Evolutionary conservation across 208 protist genomes (phyloP), one percentile per base, ranked within the genome.

Genomic region (Tritrichomonas musculus): DNA sequence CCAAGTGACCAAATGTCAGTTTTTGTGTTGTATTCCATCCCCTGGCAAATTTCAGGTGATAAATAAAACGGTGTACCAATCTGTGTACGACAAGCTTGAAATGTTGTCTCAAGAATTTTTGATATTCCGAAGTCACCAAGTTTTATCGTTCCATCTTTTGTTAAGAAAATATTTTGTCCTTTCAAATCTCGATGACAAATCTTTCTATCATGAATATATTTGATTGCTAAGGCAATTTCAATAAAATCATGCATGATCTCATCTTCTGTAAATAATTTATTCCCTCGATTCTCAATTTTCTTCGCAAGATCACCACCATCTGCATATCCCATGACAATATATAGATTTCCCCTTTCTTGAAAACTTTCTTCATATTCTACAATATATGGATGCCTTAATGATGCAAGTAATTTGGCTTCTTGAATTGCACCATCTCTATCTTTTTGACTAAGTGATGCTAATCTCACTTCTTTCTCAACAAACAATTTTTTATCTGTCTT

Each of bases 331-430:
- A 75, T 75, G 69, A 75, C 69, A 44, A 93, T 93, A 60, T 93
- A 93, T 49, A 93, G n/a, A 84, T 39, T 50, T 50, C 73, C 73
- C 14, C 73, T 33, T 36, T 93, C 65, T 73, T 93, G 64, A 41
- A 93, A 93, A 53, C 55, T 92, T 27, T 93, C 92, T 25, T 30
- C 41, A 60, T 93, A 93, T 93, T 84, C 55, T 25, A 93, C 82
- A 73, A 93, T 93, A 41, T 93, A 92, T 64, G 92, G 92, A 75
- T 93, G 92, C 3, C 44, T 77, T 1, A 93, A 30, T 84, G 73
- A 20, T 36, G 55, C 27, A 25, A 93, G 50, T 1, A 93, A 41
- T 69, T 93, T 84, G 33, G 53, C 53, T 49, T 93, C 92, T 93
- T 93, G 77, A 25, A 93, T 77, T 30, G 92, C 92, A 50, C 50